These are phyloP conservation scores for Tolypocladium inflatum DNA, from an alignment of 2,329 filamentous ascomycete species.

Conservation along the genomic window DNA sequence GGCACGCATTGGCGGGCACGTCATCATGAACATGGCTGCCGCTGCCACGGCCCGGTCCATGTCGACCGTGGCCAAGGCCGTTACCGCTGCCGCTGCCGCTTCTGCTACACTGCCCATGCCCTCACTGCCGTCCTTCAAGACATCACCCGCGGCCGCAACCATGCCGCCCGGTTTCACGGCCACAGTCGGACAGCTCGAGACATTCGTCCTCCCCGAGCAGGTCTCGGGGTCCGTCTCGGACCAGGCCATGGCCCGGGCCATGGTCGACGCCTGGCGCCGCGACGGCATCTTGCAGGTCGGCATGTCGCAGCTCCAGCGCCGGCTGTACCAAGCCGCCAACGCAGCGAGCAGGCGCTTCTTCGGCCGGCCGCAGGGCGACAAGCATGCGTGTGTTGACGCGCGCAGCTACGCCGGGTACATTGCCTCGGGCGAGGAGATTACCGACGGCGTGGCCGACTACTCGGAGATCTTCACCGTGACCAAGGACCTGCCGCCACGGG, in stretches of 20 bases:
- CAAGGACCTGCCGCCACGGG: slow-evolving; percentile 30
- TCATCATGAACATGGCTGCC: not conserved
- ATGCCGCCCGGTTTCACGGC: slow-evolving; percentile 18
- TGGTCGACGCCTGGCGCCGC: slow-evolving; percentile 31
- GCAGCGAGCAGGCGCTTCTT: slow-evolving; percentile 30
- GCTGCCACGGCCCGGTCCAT: not conserved
- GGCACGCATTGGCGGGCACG: too few relatives aligned
- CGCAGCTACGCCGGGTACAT: slow-evolving; percentile 39
- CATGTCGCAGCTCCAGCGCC: slow-evolving; percentile 24
- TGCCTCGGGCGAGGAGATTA: slow-evolving; percentile 38
- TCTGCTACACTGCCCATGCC: not conserved
- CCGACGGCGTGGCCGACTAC: slow-evolving; percentile 38
- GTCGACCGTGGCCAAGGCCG: not conserved
- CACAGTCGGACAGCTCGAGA: slow-evolving; percentile 21
- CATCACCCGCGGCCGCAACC: not conserved
- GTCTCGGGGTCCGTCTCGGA: slow-evolving; percentile 24
- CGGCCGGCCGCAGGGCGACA: slow-evolving; percentile 21
- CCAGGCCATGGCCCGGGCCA: slow-evolving; percentile 25
- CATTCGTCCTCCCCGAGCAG: slow-evolving; percentile 29
- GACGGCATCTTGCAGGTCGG: slow-evolving; percentile 38
- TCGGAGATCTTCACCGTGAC: slow-evolving; percentile 43
- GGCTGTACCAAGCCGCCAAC: slow-evolving; percentile 25
- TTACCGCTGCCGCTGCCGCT: not conserved
- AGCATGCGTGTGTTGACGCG: slow-evolving; percentile 32
- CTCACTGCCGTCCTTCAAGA: too few relatives aligned